Conservation (phyloP, 2,329 filamentous ascomycete genomes). For the Phaeophleospora eucalypticola region DNA sequence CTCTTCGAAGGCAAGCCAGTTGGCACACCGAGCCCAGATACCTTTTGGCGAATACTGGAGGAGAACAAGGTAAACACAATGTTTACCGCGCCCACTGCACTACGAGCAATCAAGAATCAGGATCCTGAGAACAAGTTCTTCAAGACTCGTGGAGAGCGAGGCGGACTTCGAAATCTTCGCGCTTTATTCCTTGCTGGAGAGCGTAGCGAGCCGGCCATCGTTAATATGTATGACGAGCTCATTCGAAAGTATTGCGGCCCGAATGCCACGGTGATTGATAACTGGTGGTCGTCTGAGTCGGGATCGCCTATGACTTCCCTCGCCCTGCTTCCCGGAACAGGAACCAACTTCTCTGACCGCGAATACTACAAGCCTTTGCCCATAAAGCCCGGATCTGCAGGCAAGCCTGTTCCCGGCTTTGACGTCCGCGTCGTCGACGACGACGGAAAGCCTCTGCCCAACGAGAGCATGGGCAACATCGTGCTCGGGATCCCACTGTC, state of each 20-base stretch:
- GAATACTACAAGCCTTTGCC: conserved; percentile 47
- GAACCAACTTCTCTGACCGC: conserved; percentile 48
- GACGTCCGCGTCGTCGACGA: conserved; percentile 84
- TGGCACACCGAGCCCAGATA: conserved; percentile 79
- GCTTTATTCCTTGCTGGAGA: conserved; percentile 86
- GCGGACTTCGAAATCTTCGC: conserved; percentile 66
- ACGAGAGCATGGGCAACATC: conserved; percentile 83
- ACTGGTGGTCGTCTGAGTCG: conserved; percentile 71
- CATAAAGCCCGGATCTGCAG: conserved; percentile 80
- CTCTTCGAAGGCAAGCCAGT: conserved; percentile 93
- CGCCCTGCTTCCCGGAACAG: conserved; percentile 60
- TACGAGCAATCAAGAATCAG: conserved; percentile 81
- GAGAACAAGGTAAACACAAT: conserved; percentile 80
- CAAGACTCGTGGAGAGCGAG: conserved; percentile 58
- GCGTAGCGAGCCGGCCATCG: conserved; percentile 79
- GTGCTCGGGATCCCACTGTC: conserved; percentile 78
- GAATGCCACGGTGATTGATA: conserved; percentile 62
- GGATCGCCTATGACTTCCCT: conserved; percentile 66
- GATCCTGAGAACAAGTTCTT: conserved; percentile 71
- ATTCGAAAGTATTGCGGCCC: conserved; percentile 62
- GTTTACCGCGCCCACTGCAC: conserved; percentile 82
- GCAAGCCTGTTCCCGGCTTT: conserved; percentile 87
- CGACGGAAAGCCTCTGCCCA: conserved; percentile 64
- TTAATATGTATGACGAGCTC: conserved; percentile 74
- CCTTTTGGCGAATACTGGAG: conserved; percentile 81